A percentile compares a stretch with the other conserved stretches of the same genome.
phyloP scores from a whole-genome alignment of 2,329 filamentous ascomycete genomes.

The Fusarium oligoseptatum region DNA sequence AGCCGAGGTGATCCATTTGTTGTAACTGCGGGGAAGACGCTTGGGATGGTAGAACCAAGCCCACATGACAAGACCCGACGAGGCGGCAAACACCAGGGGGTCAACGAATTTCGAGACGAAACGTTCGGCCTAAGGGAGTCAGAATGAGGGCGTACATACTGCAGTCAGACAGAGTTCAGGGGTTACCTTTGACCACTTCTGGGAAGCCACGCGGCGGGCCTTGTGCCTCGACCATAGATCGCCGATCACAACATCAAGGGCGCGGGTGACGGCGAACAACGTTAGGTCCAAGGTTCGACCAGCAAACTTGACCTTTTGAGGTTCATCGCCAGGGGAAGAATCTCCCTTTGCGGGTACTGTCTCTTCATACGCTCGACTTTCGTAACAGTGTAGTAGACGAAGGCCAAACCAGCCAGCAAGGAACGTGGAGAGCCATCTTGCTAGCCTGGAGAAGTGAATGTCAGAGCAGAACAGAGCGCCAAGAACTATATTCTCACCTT shows the following conservation, averaged over 20 bases:
- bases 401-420: slow-evolving; percentile 70
- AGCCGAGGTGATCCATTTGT: slow-evolving; percentile 84
- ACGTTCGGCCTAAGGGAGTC: slow-evolving; percentile 48
- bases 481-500: slow-evolving; percentile 41
- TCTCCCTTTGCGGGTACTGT: slow-evolving; percentile 50
- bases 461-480: slow-evolving; percentile 22
- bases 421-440: slow-evolving; percentile 71
- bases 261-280: slow-evolving; percentile 80
- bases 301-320: slow-evolving; percentile 57
- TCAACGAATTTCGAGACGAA: slow-evolving; percentile 64
- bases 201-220: slow-evolving; percentile 57
- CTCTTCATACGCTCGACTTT: slow-evolving; percentile 59
- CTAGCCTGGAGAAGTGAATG: slow-evolving; percentile 56
- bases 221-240: slow-evolving; percentile 71
- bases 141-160: slow-evolving; percentile 16
- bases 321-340: slow-evolving; percentile 42
- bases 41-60: slow-evolving; percentile 85
- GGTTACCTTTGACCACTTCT: slow-evolving; percentile 62
- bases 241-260: slow-evolving; percentile 77
- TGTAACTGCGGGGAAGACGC: slow-evolving; percentile 79
- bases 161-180: not conserved
- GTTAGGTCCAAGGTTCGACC: slow-evolving; percentile 86
- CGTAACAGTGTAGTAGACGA: slow-evolving; percentile 69
- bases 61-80: slow-evolving; percentile 86
- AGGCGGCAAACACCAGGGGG: slow-evolving; percentile 77